These are phyloP conservation scores for Exophiala phaeomuriformis DNA, from an alignment of 2,329 filamentous ascomycete species.

Conservation along the genomic window DNA sequence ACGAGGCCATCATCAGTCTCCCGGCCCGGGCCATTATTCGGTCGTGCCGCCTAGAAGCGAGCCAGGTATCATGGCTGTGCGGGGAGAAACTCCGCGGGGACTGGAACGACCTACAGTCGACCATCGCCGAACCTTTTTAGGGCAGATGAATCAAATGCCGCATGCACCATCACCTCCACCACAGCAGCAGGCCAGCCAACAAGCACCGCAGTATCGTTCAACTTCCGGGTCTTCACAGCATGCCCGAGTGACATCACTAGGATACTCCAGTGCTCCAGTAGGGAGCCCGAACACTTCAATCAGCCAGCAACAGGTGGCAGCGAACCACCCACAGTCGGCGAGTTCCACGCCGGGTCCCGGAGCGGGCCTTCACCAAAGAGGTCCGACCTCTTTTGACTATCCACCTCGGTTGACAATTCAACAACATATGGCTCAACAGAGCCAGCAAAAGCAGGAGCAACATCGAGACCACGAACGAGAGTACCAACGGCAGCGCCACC, in stretches of 20 bases:
- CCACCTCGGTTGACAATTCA: conserved; percentile 23
- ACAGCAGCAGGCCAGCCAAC: conserved; percentile 12
- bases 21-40: conserved; percentile 22
- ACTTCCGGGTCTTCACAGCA: conserved; percentile 19
- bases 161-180: conserved; percentile 25
- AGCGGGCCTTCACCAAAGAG: conserved; percentile 22
- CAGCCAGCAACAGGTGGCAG: conserved; percentile 8
- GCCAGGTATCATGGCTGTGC: conserved; percentile 9
- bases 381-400: conserved; percentile 16
- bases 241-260: conserved; percentile 20
- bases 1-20: conserved; percentile 22
- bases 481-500: conserved; percentile 1
- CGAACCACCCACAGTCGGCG: conserved; percentile 21
- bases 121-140: conserved; percentile 21
- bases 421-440: conserved; percentile 23
- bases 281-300: conserved; percentile 6
- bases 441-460: conserved; percentile 21
- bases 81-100: conserved; percentile 11
- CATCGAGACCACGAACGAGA: conserved; percentile 22
- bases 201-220: conserved; percentile 14
- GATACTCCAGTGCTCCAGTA: conserved; percentile 12
- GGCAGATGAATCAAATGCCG: conserved; percentile 16
- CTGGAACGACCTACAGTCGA: conserved; percentile 18
- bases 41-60: conserved; percentile 16
- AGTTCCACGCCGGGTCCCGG: conserved; percentile 25